Evolutionary conservation across 805 yeast species (phyloP), one percentile per base, ranked within the genome.

Genomic region (Yarrowia keelungensis): DNA sequence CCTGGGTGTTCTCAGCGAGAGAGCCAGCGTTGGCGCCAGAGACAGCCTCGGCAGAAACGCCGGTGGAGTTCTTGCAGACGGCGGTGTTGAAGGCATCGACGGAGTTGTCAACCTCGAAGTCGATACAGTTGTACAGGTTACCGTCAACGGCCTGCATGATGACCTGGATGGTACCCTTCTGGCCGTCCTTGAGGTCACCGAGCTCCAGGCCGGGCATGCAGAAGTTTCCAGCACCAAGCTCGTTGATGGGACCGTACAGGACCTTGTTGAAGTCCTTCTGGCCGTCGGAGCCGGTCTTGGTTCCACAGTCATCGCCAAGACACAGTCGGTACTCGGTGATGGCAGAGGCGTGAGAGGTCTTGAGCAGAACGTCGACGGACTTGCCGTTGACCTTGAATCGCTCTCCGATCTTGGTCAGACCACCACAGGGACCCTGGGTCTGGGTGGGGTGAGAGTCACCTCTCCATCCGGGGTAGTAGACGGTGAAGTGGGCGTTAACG

Each of bases 91-190:
- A 22, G 26, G 69, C 38, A 36, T 68, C 67, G 11, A 73, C 77
- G 22, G 62, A 50, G 65, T 53, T 39, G 39, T 71, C 64, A 26
- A 75, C 49, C 35, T 70, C 56, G 51, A 74, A 68, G 47, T 75
- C 76, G 26, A 75, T 72, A 50, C 76, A 74, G 56, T 74, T 75
- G 73, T 74, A 74, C 36, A 74, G 73, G 50, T 73, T 69, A 9
- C 76, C 76, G 49, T 74, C 76, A 35, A 69, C 73, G 19, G 75
- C 70, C 58, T 49, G 47, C 69, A 68, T 69, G 65, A 69, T 70
- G 59, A 74, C 73, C 72, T 74, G 76, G 45, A 74, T 68, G 61
- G 76, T 74, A 39, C 73, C 75, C 54, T 72, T 72, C 36, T 69
- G 45, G 38, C 74, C 74, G 51, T 71, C 66, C 32, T 68, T 32